Percentiles rank a stretch among this genome's conserved stretches.
These are phyloP conservation scores for Citrus trifoliata DNA, from an alignment of 345 rosid species.

Conservation along the genomic window DNA sequence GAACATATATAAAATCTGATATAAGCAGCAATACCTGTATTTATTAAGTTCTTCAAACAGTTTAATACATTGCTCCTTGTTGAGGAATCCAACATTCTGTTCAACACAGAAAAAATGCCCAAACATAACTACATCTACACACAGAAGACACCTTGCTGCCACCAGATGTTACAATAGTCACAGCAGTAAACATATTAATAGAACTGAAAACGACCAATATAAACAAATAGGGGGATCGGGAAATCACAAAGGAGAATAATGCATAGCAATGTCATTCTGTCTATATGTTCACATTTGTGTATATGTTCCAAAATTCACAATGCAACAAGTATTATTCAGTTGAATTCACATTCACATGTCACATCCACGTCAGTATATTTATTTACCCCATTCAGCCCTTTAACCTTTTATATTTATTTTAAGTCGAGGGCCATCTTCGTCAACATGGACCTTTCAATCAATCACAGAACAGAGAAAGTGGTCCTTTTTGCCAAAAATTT, in stretches of 20 bases:
- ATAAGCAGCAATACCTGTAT: conserved; percentile 59
- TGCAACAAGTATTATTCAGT: not conserved
- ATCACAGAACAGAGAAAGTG: not conserved
- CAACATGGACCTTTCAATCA: not conserved
- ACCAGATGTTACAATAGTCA: not conserved
- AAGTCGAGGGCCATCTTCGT: not conserved
- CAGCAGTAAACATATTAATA: not conserved
- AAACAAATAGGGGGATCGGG: not conserved
- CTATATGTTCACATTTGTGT: not conserved
- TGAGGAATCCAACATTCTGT: conserved; percentile 61
- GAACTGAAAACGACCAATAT: not conserved
- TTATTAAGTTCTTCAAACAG: conserved; percentile 80
- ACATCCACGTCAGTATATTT: not conserved
- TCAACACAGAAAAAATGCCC: conserved; percentile 15
- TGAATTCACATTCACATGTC: not conserved
- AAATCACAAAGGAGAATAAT: not conserved
- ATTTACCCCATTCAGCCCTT: not conserved
- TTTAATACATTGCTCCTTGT: conserved; percentile 69
- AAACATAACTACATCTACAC: not conserved
- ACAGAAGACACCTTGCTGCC: not conserved
- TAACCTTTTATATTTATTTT: not conserved
- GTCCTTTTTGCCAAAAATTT: not conserved
- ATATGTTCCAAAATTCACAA: not conserved
- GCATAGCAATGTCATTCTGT: not conserved
- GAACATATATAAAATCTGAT: not conserved